Base-by-base conservation (phyloP, 495 filamentous ascomycete genomes). In the Xylaria nigripes region DNA sequence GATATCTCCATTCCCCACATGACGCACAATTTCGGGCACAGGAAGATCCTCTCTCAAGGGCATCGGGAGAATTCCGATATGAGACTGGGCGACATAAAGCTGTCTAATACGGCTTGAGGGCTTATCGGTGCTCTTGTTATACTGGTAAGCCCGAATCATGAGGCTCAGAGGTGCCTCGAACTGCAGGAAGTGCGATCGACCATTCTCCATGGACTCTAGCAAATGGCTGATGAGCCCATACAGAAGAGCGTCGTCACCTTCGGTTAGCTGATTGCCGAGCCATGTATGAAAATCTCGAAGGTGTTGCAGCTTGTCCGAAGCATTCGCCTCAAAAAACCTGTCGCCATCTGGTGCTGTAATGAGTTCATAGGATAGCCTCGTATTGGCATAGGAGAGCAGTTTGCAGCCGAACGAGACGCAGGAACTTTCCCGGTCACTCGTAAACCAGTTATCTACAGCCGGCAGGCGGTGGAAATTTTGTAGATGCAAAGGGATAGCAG, bases 81-180 rank as follows among this genome's bases (percentile, higher is more conserved):
- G 71, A 12, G 82, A 83, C 72, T 98, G 93, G 0, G 93, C 91
- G 21, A 98, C 82, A 65, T 96, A 96, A 6, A 96, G 61, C 22
- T 67, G 56, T 12, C 50, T 61, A 2, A 73, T 49, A 13, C 72
- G 44, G 52, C 51, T 18, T 22, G 60, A 27, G 24, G 55, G 18
- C 1, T 55, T 23, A 7, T 15, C 27, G 30, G 32, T 54, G 4
- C 40, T 24, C 10, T 23, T 10, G 58, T 72, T 74, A 60, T 66
- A 73, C 16, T 60, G 48, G 27, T 66, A 50, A n/a, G 66, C 74
- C 9, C 60, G 61, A 22, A 61, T 44, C 13, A 76, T 60, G 8
- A 76, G 61, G 18, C 54, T 49, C 0, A 75, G 45, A 1, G 74
- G 72, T 0, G 69, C 71, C 1, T 68, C 47, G 36, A 76, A 70